Conservation (phyloP, 441 rosid genomes). For the Populus hybrid region DNA sequence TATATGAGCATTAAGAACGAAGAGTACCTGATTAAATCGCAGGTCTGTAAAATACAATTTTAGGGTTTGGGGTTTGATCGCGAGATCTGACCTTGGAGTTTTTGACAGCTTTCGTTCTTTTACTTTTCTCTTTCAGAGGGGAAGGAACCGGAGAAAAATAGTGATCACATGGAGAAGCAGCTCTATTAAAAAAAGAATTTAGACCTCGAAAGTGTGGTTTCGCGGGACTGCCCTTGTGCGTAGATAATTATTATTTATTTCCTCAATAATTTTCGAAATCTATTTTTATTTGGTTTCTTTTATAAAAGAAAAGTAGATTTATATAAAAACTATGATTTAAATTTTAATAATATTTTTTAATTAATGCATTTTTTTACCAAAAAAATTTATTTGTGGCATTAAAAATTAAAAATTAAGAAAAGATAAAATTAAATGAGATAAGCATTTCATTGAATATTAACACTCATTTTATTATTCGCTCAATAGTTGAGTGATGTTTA, state of each 20-base stretch:
- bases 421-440: too few species aligned
- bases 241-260: too few species aligned
- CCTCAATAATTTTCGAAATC: neutral
- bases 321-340: too few species aligned
- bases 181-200: neutral
- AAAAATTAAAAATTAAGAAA: too few species aligned
- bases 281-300: too few species aligned
- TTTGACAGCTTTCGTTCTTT: neutral
- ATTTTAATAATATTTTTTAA: too few species aligned
- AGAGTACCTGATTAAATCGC: conserved; percentile 32
- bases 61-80: conserved; percentile 11
- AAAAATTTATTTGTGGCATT: too few species aligned
- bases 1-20: neutral
- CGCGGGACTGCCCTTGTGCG: neutral
- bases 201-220: neutral
- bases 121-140: conserved; percentile 20
- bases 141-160: neutral
- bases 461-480: too few species aligned
- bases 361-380: too few species aligned
- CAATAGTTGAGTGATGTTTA: too few species aligned
- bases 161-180: neutral
- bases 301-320: too few species aligned
- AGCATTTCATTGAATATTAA: too few species aligned
- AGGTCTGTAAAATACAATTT: conserved; percentile 10
- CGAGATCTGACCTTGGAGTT: conserved; percentile 18